Base-by-base conservation (phyloP, 2,329 filamentous ascomycete genomes). In the Cladosporium cucumerinum region DNA sequence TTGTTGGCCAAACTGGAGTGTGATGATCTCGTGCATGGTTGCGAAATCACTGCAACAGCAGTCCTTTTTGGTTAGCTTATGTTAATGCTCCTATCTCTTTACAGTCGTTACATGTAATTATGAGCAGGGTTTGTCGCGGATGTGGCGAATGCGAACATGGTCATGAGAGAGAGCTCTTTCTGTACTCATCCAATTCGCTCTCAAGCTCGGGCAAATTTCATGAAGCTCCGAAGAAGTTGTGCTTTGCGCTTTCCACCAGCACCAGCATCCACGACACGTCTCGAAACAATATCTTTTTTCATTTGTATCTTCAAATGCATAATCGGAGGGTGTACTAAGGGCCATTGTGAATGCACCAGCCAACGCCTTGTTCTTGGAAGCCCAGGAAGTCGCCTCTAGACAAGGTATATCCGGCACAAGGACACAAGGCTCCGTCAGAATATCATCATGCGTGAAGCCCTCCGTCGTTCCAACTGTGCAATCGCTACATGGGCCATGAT, bases 1-100 rank as follows among this genome's bases (percentile, higher is more conserved):
- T 75, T 91, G 88, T 76, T 96, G 90, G 51, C 95, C 95, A 66
- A 98, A 87, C 82, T 99, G 95, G 54, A 99, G 82, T 0, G 94
- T 97, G 67, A 99, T 84, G 67, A 98, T 92, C 79, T 99, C 95
- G 79, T 93, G 92, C 95, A 99, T 98, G 26, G 10, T 18, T 25
- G 21, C 23, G 21, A 16, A 6, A 26, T 30, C 16, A 14, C 49
- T 18, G 14, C 28, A n/a, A 26, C 8, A 30, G 26, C 14, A 26
- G 25, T 30, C 8, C 30, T 16, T 2, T n/a, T 10, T 5, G 6
- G 26, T n/a, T 10, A 4, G 2, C 49, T 3, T 52, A 14, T 52
- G 6, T 11, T 8, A 21, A 6, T 11, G 16, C 11, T 52, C 23
- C 26, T 30, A 10, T 6, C 16, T 18, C 4, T 18, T 14, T 43